A percentile compares a stretch with the other conserved stretches of the same genome.
Evolutionary conservation across 1,284 basidiomycete species (phyloP).

Genomic region (Coniferiporia sulphurascens): DNA sequence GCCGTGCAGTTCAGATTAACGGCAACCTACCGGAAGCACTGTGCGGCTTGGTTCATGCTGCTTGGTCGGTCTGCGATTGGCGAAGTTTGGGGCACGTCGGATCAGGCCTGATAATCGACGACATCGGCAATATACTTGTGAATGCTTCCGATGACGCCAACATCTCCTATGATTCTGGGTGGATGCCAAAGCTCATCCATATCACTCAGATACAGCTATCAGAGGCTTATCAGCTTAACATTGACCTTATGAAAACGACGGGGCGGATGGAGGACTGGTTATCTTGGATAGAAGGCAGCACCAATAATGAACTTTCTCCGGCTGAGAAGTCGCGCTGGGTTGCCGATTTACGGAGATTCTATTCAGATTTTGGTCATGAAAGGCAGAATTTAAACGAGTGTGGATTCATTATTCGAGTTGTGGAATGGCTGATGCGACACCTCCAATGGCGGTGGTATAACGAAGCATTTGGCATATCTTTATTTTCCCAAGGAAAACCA

Average conservation of each 20-base stretch:
- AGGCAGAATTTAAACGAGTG: conserved; percentile 39
- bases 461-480: conserved; percentile 33
- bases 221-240: conserved; percentile 36
- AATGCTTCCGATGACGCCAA: conserved; percentile 20
- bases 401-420: conserved; percentile 48
- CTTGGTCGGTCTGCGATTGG: conserved; percentile 56
- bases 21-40: conserved; percentile 53
- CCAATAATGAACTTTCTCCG: conserved; percentile 25
- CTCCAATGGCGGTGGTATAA: conserved; percentile 51
- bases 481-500: conserved; percentile 21
- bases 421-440: conserved; percentile 45
- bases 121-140: conserved; percentile 21
- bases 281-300: conserved; percentile 32
- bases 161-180: conserved; percentile 26
- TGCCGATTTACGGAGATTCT: conserved; percentile 34
- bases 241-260: conserved; percentile 33
- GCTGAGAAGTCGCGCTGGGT: conserved; percentile 35
- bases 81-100: conserved; percentile 36
- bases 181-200: conserved; percentile 43
- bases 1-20: conserved; percentile 47
- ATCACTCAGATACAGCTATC: conserved; percentile 45
- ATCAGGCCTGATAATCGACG: conserved; percentile 23
- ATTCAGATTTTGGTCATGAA: conserved; percentile 27
- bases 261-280: conserved; percentile 43
- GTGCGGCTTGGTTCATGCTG: conserved; percentile 50